phyloP scores from a whole-genome alignment of 352 stramenopile genomes.

The Phytophthora sojae region DNA sequence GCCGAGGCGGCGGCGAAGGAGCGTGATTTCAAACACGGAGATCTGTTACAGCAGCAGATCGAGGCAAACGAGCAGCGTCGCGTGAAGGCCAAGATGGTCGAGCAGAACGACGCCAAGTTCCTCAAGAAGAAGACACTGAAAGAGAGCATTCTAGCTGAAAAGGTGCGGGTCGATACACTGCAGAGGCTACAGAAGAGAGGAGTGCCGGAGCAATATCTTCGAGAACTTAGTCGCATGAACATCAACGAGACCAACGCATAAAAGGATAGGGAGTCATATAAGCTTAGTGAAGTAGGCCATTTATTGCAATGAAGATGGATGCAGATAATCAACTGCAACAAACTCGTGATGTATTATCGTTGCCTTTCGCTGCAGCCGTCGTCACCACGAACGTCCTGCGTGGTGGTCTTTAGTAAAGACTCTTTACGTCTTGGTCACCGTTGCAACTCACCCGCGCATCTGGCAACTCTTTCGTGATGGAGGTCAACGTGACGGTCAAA shows the following conservation, averaged over 20 bases:
- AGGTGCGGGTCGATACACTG: constrained; percentile 71
- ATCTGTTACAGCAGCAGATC: constrained; percentile 61
- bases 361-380: not conserved
- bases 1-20: constrained; percentile 42
- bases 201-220: constrained; percentile 74
- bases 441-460: constrained; percentile 4
- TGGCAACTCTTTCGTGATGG: constrained; percentile 9
- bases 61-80: constrained; percentile 58
- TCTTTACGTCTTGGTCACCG: constrained; percentile 17
- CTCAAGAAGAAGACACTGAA: constrained; percentile 76
- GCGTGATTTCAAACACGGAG: constrained; percentile 46
- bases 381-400: not conserved
- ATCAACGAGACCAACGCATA: constrained; percentile 75
- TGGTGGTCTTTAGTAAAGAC: not conserved
- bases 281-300: no score
- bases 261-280: constrained; percentile 5
- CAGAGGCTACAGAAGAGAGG: constrained; percentile 68
- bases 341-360: not conserved
- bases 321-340: not conserved
- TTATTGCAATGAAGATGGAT: no score
- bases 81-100: constrained; percentile 69
- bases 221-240: constrained; percentile 65
- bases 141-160: constrained; percentile 80
- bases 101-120: constrained; percentile 76
- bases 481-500: not conserved